These are phyloP conservation scores for Larix kaempferi DNA, from an alignment of 75 land plant genomes.

Conservation along the genomic window DNA sequence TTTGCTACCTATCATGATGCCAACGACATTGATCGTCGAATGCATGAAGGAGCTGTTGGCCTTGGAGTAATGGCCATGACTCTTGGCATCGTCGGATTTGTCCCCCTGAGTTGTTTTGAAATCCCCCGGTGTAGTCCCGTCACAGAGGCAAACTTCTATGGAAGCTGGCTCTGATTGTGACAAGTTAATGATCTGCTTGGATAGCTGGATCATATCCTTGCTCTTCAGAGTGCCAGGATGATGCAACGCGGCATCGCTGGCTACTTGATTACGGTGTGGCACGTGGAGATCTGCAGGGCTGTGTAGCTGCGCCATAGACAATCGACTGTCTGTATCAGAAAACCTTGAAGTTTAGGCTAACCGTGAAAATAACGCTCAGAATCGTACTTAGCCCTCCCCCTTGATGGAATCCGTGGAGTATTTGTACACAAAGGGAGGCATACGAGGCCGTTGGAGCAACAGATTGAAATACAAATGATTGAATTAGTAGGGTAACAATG, in stretches of 20 bases:
- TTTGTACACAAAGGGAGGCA: background rate
- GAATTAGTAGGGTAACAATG: too few relatives aligned
- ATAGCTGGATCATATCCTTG: background rate
- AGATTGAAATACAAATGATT: too few relatives aligned
- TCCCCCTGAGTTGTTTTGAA: background rate
- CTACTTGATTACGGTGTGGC: conserved; percentile 8
- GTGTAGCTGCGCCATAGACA: background rate
- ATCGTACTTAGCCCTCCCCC: background rate
- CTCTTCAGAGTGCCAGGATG: too few relatives aligned
- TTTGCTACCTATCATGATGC: conserved; percentile 59
- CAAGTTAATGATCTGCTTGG: background rate
- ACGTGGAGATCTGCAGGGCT: background rate
- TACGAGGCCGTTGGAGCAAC: background rate
- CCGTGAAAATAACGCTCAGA: too few relatives aligned
- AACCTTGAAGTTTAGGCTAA: background rate
- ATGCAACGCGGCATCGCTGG: background rate
- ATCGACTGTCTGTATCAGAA: background rate
- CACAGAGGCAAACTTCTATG: background rate
- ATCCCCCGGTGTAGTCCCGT: background rate
- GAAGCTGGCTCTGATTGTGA: background rate
- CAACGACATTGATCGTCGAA: conserved; percentile 51
- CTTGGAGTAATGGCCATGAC: conserved; percentile 10
- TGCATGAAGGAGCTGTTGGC: conserved; percentile 41
- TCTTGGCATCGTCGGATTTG: background rate
- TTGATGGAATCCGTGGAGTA: background rate